These are phyloP conservation scores for Trametes polyzona DNA, from an alignment of 1,284 basidiomycete species.

Conservation along the genomic window DNA sequence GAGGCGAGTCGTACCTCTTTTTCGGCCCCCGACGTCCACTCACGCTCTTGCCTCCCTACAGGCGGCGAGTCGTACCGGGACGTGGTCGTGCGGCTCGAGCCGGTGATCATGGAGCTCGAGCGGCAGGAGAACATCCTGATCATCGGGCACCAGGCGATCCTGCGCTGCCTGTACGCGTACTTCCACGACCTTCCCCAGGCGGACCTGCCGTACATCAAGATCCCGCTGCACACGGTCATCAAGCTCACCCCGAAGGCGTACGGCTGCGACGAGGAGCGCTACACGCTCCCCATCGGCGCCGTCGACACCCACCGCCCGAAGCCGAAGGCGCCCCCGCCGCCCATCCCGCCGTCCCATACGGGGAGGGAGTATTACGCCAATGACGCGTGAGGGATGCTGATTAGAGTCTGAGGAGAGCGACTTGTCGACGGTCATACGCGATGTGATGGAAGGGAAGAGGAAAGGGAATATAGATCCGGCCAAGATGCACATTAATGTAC, in stretches of 20 bases:
- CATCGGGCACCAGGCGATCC: slow-evolving; percentile 95
- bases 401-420: neutral
- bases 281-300: slow-evolving; percentile 85
- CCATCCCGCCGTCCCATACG: slow-evolving; percentile 34
- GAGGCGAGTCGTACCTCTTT: slow-evolving; percentile 55
- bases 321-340: slow-evolving; percentile 46
- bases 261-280: slow-evolving; percentile 97
- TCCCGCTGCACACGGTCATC: slow-evolving; percentile 96
- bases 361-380: slow-evolving; percentile 41
- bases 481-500: slow-evolving; percentile 9
- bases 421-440: neutral
- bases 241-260: slow-evolving; percentile 98
- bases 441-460: neutral
- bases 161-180: slow-evolving; percentile 91
- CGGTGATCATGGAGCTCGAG: slow-evolving; percentile 99
- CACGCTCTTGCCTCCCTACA: slow-evolving; percentile 10
- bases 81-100: slow-evolving; percentile 94
- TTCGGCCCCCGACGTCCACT: neutral
- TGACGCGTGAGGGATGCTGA: slow-evolving; percentile 4
- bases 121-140: slow-evolving; percentile 97
- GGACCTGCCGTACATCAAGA: slow-evolving; percentile 97
- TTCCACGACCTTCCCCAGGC: slow-evolving; percentile 93
- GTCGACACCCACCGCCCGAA: slow-evolving; percentile 96
- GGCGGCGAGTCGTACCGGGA: slow-evolving; percentile 96
- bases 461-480: neutral